Conservation (phyloP, 805 yeast genomes). For the Saturnispora ahearnii region DNA sequence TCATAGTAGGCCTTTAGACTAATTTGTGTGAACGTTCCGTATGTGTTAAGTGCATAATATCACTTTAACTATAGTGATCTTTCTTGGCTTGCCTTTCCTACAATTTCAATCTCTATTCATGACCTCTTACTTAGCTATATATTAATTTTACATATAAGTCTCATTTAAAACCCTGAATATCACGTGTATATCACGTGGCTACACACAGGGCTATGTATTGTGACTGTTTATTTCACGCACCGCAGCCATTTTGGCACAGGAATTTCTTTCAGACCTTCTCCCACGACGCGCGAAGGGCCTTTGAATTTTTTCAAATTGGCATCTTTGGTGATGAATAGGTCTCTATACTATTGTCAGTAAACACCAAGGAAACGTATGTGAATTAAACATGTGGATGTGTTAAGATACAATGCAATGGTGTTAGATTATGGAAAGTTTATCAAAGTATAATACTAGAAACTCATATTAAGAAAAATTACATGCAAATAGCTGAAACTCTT, state of each 20-base stretch:
- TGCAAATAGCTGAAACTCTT: too few relatives aligned
- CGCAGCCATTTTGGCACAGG: not conserved
- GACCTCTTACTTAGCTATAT: too few relatives aligned
- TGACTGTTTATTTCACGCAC: constrained; percentile 4
- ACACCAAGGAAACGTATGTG: constrained; percentile 9
- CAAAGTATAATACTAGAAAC: not conserved
- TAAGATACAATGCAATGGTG: not conserved
- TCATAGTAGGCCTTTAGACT: too few relatives aligned
- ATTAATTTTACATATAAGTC: too few relatives aligned
- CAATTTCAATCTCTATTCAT: too few relatives aligned
- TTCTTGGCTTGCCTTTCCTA: not conserved
- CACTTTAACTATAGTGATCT: too few relatives aligned
- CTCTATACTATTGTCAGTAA: not conserved
- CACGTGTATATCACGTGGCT: constrained; percentile 8
- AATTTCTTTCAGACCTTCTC: not conserved
- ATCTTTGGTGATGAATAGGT: not conserved
- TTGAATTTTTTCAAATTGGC: constrained; percentile 2
- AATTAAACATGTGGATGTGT: not conserved
- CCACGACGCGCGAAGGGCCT: not conserved
- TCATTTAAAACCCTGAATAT: not conserved
- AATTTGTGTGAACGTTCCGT: too few relatives aligned
- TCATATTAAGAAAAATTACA: not conserved
- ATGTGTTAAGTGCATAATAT: too few relatives aligned
- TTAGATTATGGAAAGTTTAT: not conserved
- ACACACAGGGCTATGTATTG: not conserved